Evolutionary conservation across 768 basidiomycete species (phyloP).

Genomic region (Pleurotus sapidus): DNA sequence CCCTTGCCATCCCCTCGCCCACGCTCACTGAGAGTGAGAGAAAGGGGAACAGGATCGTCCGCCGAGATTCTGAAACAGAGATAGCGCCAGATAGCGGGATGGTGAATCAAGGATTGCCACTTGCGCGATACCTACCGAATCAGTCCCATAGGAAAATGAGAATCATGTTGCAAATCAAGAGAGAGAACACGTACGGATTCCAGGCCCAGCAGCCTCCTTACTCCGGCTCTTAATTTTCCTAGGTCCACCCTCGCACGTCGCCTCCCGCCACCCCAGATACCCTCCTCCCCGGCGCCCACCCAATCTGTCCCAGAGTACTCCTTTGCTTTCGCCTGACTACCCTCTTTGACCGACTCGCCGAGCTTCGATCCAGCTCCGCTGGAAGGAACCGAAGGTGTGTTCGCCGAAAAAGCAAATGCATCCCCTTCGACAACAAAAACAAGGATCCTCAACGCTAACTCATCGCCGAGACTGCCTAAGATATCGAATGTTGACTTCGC

Average conservation of each 20-base stretch:
- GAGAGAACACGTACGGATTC: conserved; percentile 45
- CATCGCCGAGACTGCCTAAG: conserved; percentile 65
- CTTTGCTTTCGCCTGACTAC: conserved; percentile 17
- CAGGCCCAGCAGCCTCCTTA: conserved; percentile 60
- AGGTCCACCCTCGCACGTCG: not conserved
- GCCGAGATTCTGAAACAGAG: conserved; percentile 73
- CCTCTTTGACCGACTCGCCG: too few relatives aligned
- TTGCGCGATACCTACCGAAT: conserved; percentile 37
- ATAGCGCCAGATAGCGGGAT: conserved; percentile 74
- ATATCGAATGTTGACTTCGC: conserved; percentile 80
- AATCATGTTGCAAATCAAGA: conserved; percentile 27
- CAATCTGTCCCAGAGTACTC: conserved; percentile 1
- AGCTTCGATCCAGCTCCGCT: too few relatives aligned
- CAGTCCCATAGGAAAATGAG: not conserved
- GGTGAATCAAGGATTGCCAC: conserved; percentile 45
- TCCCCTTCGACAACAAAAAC: conserved; percentile 27
- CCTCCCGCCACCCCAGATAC: conserved; percentile 5
- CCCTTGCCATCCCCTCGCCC: conserved; percentile 4
- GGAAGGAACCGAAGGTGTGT: too few relatives aligned
- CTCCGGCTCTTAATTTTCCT: conserved; percentile 25
- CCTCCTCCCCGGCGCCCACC: conserved; percentile 3
- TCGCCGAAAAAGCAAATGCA: not conserved
- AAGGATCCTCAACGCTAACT: conserved; percentile 63
- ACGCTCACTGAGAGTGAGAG: conserved; percentile 42
- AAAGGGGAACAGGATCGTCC: conserved; percentile 66